Base-by-base conservation (phyloP, 2,329 filamentous ascomycete species). In the Fusarium anthophilum region DNA sequence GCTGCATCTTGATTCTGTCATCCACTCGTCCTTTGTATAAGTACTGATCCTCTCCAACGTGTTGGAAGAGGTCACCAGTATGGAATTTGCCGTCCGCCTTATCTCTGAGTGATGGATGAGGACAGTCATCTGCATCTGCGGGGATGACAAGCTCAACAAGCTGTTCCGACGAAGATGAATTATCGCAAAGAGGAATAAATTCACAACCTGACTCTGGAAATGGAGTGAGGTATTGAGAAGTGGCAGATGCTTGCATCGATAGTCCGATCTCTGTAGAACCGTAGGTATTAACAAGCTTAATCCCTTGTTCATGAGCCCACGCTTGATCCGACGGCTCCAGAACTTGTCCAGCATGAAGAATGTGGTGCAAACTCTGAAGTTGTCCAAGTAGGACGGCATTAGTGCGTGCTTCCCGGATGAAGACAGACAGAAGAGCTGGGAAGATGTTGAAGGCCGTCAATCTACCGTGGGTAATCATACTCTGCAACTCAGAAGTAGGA, bases 1-100 rank as follows among this genome's bases (percentile, higher is more conserved):
- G 9, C 14, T 69, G 48, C 66, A 69, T 69, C 26, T 69, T 63
- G 32, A 69, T 69, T 17, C 38, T 69, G 3, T 69, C 66, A 5
- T 69, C 66, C 3, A 69, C 56, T 2, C 66, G 48, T 9, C 64
- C 64, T 37, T 45, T 69, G 3, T 69, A 69, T 18, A 55, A 1
- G 2, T 63, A 69, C 15, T 63, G 37, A n/a, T 45, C 1, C 1
- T 2, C 2, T 12, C 6, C 26, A 13, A 63, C 38, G 13, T 18
- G 22, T 6, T 69, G 43, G 8, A 69, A 69, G 3, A 69, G 32
- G 44, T 69, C 66, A 3, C 65, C 66, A 4, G 64, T 69, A 15
- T 55, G 38, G 1, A 69, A 69, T 6, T 55, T 63, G 20, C 48
- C 56, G 3, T 69, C 66, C 3, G 7, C 3, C 9, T 44, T 48